Base-by-base conservation (phyloP, 2,329 filamentous ascomycete species). In the Cyphellophora attinorum region DNA sequence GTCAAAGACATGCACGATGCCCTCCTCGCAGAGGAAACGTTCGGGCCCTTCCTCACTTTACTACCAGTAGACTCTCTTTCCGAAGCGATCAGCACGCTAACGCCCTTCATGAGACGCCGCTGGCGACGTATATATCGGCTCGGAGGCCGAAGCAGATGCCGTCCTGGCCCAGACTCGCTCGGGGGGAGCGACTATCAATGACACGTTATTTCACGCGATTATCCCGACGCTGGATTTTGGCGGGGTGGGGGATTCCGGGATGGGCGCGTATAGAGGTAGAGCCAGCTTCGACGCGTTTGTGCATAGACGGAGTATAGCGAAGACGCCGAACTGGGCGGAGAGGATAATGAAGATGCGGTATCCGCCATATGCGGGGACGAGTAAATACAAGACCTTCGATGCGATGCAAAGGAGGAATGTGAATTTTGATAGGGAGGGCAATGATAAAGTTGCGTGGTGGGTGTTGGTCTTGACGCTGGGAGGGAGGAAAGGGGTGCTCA, bases 41-140 rank as follows among this genome's bases (percentile, higher is more conserved):
- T 98, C 55, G 91, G 89, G 5, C 91, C 91, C n/a, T 70, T 94
- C 40, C 85, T 93, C 47, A 79, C 84, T 43, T 76, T 96, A 43
- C 64, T 93, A 35, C 72, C 85, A 0, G 80, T 85, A 36, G 73
- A 85, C 45, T 71, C 76, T 48, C 67, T 95, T n/a, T 83, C 93
- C 46, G 76, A 93, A 51, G 89, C 88, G 32, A 86, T 96, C 55
- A 70, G 69, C 25, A 75, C 45, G 85, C 85, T 42, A 89, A 93
- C 57, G 64, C 73, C 35, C 74, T 95, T 31, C 79, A 93, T 58
- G 72, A 78, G 33, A 95, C 88, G 1, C 88, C 91, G 0, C 67
- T 98, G 27, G 78, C 80, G 6, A 66, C 95, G 29, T 93, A 85
- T 56, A 74, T 83, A 5, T 96, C 96, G 59, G 89, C 88, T 35